Evolutionary conservation across 257 asterid genomes (phyloP), one percentile per base, ranked within the genome.

Genomic region (Prunella vulgaris): DNA sequence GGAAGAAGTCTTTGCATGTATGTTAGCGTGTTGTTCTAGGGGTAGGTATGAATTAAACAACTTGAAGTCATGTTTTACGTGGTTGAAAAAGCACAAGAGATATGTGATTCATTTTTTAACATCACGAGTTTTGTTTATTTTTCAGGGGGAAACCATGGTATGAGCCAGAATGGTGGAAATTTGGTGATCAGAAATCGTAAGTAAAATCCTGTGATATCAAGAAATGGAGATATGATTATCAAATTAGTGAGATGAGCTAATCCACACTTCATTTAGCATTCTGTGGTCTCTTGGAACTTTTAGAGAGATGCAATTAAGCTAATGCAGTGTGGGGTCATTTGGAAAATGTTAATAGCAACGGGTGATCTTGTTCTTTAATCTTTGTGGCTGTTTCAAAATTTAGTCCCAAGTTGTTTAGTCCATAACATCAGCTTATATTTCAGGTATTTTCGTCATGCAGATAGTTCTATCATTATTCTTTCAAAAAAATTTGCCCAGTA

Each of bases 151-250:
- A 49, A 78, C 74, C 76, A 67, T 90, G 98, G 98, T 92, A 88
- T 46, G 98, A 92, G 73, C 97, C 98, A 20, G 97, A 90, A 66
- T 92, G 97, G 97, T 92, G 98, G 97, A 92, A 92, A 83, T 92
- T 92, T 71, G 97, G 98, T 68, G 97, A 90, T 76, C 93, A 79
- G 83, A 92, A 92, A 84, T 71, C 93, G 98, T 92, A 86, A 89
- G 92, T 82, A 20, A 35, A 59, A 35, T 57, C 15, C 44, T 35
- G 3, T 35, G 35, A 35, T 48, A 10, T 59, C 25, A 59, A 35
- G 28, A 66, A 59, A 12, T 32, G 37, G 25, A 44, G 46, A 71
- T 60, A 6, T 57, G 18, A 44, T 18, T 53, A 15, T 32, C 52
- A 35, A 32, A 35, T 42, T 24, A 51, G 60, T 53, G 40, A 17